Conservation (phyloP, 2,329 filamentous ascomycete species). For the Aureobasidium mangrovei region DNA sequence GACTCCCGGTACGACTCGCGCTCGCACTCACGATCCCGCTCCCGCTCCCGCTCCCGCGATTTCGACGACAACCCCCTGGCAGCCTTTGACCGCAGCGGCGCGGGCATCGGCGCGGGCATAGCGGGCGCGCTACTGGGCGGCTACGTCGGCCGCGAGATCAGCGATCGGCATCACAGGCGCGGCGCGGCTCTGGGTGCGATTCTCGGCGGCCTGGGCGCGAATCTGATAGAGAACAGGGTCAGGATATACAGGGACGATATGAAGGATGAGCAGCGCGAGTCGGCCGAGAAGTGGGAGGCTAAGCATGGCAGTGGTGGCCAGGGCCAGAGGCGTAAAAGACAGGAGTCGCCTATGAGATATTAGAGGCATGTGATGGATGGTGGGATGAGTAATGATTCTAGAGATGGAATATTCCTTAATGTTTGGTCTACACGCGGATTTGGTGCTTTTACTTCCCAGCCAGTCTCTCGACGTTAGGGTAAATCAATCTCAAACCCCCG, state of each 20-base stretch:
- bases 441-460: too few species aligned
- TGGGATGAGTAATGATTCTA: too few species aligned
- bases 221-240: slow-evolving; percentile 6
- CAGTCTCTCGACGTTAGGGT: too few species aligned
- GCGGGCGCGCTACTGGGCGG: slow-evolving; percentile 10
- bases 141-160: slow-evolving; percentile 5
- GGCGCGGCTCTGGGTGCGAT: slow-evolving; percentile 4
- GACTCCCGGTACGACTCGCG: neutral
- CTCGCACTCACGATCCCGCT: neutral
- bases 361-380: neutral
- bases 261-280: slow-evolving; percentile 8
- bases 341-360: neutral
- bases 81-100: neutral
- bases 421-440: too few species aligned
- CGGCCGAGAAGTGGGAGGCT: slow-evolving; percentile 1
- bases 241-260: slow-evolving; percentile 5
- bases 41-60: neutral
- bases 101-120: slow-evolving; percentile 4
- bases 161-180: slow-evolving; percentile 5
- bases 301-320: neutral
- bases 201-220: slow-evolving; percentile 11
- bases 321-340: neutral
- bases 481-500: too few species aligned
- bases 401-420: too few species aligned
- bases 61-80: neutral